Percentiles rank a stretch among this genome's conserved stretches.
Evolutionary conservation across 345 rosid genomes (phyloP).

Genomic region (Populus alba): DNA sequence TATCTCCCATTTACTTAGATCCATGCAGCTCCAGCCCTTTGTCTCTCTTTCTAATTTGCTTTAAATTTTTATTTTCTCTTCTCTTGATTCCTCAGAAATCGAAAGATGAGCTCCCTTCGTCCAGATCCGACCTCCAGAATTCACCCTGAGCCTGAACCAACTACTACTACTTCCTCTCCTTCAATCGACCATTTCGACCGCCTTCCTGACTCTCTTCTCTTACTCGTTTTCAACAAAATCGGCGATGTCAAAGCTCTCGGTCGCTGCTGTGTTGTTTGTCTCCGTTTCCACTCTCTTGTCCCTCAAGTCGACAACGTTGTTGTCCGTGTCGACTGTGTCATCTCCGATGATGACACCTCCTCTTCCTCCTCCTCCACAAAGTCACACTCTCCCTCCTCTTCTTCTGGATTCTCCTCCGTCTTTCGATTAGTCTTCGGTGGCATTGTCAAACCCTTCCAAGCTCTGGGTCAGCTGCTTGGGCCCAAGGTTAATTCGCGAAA

Average conservation of each 20-base stretch:
- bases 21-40: background rate
- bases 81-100: background rate
- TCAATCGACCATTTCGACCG: conserved; percentile 78
- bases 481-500: conserved; percentile 32
- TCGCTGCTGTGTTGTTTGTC: conserved; percentile 80
- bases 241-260: conserved; percentile 94
- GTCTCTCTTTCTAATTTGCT: background rate
- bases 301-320: conserved; percentile 83
- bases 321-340: conserved; percentile 87
- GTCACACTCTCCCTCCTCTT: conserved; percentile 38
- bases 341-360: conserved; percentile 73
- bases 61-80: background rate
- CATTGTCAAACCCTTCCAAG: conserved; percentile 76
- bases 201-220: conserved; percentile 74
- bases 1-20: too few species aligned
- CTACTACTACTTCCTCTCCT: background rate
- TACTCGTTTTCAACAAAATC: conserved; percentile 72
- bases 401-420: conserved; percentile 41
- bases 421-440: conserved; percentile 57
- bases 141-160: conserved; percentile 40
- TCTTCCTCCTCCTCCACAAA: conserved; percentile 43
- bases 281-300: conserved; percentile 69
- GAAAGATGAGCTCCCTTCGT: conserved; percentile 12
- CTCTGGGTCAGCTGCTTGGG: conserved; percentile 61
- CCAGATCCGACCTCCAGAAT: conserved; percentile 54